Base-by-base conservation (phyloP, 2,329 filamentous ascomycete species). In the Colletotrichum tropicicola region DNA sequence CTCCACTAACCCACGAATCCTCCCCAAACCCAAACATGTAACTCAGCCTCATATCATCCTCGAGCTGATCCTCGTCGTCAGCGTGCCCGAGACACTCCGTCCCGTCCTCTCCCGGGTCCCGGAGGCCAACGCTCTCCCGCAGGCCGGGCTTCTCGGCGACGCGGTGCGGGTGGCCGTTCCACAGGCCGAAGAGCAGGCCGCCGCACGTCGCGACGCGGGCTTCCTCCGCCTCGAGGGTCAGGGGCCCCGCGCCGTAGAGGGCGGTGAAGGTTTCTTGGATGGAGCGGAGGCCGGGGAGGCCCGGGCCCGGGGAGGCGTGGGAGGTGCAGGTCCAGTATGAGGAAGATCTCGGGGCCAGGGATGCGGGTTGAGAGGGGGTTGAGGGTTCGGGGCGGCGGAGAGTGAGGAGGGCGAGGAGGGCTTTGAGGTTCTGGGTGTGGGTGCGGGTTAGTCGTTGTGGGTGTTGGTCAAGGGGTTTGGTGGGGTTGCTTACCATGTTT, bases 131-230 rank as follows among this genome's bases (percentile, higher is more conserved):
- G 5, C 5, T 7, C 1, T 13, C 23, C 3, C 45, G 37, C 3
- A 45, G 27, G 2, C 23, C 27, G 1, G 12, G 30, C 32, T 45
- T 37, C 25, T 63, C 59, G 1, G 45, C 39, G 7, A 59, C 59
- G 21, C 17, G 3, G 15, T 28, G 13, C 8, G 56, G 44, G 6
- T 41, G 56, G 4, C 55, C 61, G 56, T 65, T 65, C 56, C 55
- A 60, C 25, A 65, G 55, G 27, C 55, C 56, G 35, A 65, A 65
- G 41, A 55, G 45, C n/a, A 53, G 47, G 10, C 48, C 61, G 32
- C 28, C 48, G 48, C 47, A 65, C 13, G 23, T 51, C 23, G 59
- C 59, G 19, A 59, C 37, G 27, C 43, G 45, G 54, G 59, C 53
- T 12, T 59, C 17, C 3, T 63, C 53, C 4, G 53, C 25, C 9